Evolutionary conservation across 108 stramenopile genomes (phyloP).

Genomic region (Nitzschia sp.): DNA sequence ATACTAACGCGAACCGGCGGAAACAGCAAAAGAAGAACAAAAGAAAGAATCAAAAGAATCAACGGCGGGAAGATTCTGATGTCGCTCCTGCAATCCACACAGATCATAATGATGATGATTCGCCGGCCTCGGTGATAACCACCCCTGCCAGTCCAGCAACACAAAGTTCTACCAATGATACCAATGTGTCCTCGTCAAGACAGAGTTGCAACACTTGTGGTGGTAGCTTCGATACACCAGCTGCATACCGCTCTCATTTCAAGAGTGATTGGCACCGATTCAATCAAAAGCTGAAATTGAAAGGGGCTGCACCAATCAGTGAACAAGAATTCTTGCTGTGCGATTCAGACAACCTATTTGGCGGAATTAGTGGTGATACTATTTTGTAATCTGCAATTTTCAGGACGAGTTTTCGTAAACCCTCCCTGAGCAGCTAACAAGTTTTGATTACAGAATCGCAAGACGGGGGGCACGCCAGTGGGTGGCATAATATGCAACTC

Average conservation of each 20-base stretch:
- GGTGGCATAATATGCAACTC: too few relatives aligned
- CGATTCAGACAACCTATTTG: conserved; percentile 42
- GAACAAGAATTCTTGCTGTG: conserved; percentile 80
- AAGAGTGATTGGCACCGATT: conserved; percentile 93
- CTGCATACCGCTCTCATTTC: conserved; percentile 89
- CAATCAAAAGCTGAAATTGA: conserved; percentile 95
- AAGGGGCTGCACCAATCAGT: conserved; percentile 57
- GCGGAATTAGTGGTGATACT: background rate
- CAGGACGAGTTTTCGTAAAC: too few relatives aligned
- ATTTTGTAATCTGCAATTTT: too few relatives aligned
- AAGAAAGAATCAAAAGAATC: conserved; percentile 84
- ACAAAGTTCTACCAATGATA: conserved; percentile 26
- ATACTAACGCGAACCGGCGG: conserved; percentile 20
- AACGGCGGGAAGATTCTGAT: conserved; percentile 58
- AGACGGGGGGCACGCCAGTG: too few relatives aligned
- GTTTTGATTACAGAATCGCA: too few relatives aligned
- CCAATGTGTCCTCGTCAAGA: conserved; percentile 10
- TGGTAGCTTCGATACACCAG: conserved; percentile 61
- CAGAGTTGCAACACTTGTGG: conserved; percentile 88
- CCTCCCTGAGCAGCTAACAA: too few relatives aligned
- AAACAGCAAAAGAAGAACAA: conserved; percentile 64
- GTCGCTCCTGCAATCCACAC: background rate
- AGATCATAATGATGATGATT: background rate
- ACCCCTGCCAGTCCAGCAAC: background rate
- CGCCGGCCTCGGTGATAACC: background rate